These are phyloP conservation scores for Venturia asperata DNA, from an alignment of 2,329 filamentous ascomycete species.

Conservation along the genomic window DNA sequence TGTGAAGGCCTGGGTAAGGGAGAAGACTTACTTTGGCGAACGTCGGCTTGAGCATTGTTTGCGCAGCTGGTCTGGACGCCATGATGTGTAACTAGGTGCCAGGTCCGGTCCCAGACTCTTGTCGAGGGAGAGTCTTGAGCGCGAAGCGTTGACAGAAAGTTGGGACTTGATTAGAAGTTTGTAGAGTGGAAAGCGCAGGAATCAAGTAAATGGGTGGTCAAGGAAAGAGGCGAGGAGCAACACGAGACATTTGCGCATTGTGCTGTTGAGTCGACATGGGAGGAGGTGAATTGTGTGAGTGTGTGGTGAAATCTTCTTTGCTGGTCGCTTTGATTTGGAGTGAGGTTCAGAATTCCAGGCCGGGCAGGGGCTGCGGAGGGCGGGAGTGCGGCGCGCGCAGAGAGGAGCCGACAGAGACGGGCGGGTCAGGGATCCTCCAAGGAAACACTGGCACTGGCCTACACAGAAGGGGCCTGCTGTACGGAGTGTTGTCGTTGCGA, in stretches of 20 bases:
- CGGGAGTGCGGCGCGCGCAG: not conserved
- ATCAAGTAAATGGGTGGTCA: constrained; percentile 40
- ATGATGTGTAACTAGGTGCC: constrained; percentile 25
- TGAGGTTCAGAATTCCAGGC: not conserved
- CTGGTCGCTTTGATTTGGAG: not conserved
- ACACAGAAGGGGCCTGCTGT: not conserved
- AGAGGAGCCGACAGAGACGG: not conserved
- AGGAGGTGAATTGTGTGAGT: constrained; percentile 12
- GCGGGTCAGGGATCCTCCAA: not conserved
- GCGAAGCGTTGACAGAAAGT: not conserved
- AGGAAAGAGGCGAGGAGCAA: constrained; percentile 39
- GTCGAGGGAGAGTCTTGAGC: constrained; percentile 5
- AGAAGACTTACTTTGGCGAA: constrained; percentile 32
- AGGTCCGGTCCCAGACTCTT: not conserved
- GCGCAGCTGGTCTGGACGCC: constrained; percentile 27
- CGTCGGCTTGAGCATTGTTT: constrained; percentile 29
- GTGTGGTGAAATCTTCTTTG: constrained; percentile 3
- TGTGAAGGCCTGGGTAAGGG: not conserved
- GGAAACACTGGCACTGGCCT: not conserved
- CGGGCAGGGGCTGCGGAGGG: not conserved
- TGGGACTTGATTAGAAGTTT: constrained; percentile 9
- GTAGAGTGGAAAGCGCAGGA: not conserved
- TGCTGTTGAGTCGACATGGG: constrained; percentile 41
- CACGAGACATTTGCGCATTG: constrained; percentile 43
- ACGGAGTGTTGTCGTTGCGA: not conserved